These are phyloP conservation scores for Ustilago curta DNA, from an alignment of 1,284 basidiomycete genomes.

Conservation along the genomic window DNA sequence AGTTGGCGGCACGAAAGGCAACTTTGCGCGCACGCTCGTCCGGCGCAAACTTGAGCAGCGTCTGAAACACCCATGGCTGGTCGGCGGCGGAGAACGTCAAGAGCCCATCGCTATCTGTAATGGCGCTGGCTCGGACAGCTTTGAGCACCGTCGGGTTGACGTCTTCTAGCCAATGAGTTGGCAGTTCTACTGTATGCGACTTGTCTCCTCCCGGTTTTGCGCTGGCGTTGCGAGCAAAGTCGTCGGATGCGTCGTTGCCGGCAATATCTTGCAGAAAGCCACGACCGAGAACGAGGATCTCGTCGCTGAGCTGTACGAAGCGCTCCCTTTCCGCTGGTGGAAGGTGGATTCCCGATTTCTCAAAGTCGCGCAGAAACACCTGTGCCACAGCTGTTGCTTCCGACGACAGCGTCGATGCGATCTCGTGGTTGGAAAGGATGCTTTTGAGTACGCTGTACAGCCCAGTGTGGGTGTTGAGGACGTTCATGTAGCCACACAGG, in stretches of 20 bases:
- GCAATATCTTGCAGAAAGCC: conserved; percentile 77
- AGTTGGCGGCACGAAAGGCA: conserved; percentile 74
- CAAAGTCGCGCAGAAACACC: conserved; percentile 96
- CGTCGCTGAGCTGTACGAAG: conserved; percentile 91
- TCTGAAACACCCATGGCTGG: conserved; percentile 84
- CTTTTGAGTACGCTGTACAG: conserved; percentile 75
- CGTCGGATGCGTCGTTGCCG: conserved; percentile 48
- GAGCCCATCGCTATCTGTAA: conserved; percentile 26
- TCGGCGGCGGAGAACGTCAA: conserved; percentile 47
- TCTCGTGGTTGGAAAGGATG: conserved; percentile 68
- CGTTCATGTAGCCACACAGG: conserved; percentile 96
- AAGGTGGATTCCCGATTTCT: conserved; percentile 94
- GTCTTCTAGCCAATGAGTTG: conserved; percentile 47
- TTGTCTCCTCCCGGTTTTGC: conserved; percentile 22
- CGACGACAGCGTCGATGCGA: conserved; percentile 64
- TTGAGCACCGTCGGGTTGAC: conserved; percentile 44
- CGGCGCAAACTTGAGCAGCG: conserved; percentile 86
- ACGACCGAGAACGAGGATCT: conserved; percentile 88
- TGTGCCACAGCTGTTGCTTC: conserved; percentile 77
- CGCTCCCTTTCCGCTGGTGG: conserved; percentile 80
- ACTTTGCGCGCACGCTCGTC: conserved; percentile 82
- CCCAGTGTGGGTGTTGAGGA: conserved; percentile 92
- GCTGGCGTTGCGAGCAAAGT: conserved; percentile 39
- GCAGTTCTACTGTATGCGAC: conserved; percentile 36
- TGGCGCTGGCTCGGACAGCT: conserved; percentile 24